phyloP scores from a whole-genome alignment of 2,329 filamentous ascomycete species.

The Calycina marina region DNA sequence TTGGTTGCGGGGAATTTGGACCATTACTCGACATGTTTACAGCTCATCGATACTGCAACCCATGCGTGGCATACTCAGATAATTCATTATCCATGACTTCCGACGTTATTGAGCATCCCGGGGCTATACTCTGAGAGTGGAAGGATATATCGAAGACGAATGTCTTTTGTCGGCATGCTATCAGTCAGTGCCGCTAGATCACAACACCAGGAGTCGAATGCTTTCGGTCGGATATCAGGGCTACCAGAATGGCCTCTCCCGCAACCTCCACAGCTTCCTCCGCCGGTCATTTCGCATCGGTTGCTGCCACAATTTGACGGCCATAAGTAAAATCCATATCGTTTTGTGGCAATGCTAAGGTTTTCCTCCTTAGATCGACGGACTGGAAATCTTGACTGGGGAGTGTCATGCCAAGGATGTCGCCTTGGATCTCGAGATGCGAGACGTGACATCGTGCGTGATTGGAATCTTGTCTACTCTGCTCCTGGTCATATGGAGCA shows the following conservation, averaged over 20 bases:
- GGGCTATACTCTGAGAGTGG: slow-evolving; percentile 6
- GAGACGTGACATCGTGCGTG: slow-evolving; percentile 3
- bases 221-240: not conserved
- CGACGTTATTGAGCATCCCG: slow-evolving; percentile 7
- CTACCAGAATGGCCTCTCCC: not conserved
- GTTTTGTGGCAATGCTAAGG: slow-evolving; percentile 9
- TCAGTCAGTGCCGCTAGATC: slow-evolving; percentile 2
- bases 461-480: slow-evolving; percentile 7
- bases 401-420: slow-evolving; percentile 9
- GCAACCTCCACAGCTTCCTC: slow-evolving; percentile 3
- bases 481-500: slow-evolving; percentile 7
- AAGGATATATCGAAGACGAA: slow-evolving; percentile 5
- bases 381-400: slow-evolving; percentile 7
- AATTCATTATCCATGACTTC: slow-evolving; percentile 5
- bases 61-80: slow-evolving; percentile 3
- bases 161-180: slow-evolving; percentile 4
- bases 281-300: too few species aligned
- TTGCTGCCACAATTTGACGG: slow-evolving; percentile 1
- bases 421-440: slow-evolving; percentile 6
- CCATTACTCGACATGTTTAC: slow-evolving; percentile 10
- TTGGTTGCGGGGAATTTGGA: slow-evolving; percentile 9
- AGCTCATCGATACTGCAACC: slow-evolving; percentile 6
- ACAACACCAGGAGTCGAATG: not conserved
- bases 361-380: slow-evolving; percentile 6
- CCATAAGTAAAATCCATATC: slow-evolving; percentile 7